Evolutionary conservation across 139 green algal species (phyloP).

Genomic region (Picochlorum costavermella): DNA sequence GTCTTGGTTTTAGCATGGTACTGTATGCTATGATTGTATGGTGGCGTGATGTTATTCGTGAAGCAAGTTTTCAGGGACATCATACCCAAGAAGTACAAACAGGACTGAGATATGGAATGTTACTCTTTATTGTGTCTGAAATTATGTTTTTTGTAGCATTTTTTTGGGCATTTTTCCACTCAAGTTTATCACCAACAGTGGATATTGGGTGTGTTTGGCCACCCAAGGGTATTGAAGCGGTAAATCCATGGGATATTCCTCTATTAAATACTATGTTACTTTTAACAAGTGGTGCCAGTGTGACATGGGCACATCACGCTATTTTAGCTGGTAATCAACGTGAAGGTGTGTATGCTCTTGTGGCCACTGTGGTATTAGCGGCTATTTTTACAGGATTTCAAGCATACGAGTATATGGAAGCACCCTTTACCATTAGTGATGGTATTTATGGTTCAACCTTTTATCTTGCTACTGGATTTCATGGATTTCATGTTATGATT

Average conservation of each 20-base stretch:
- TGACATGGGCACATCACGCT: conserved; percentile 58
- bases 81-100: conserved; percentile 47
- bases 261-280: conserved; percentile 60
- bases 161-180: conserved; percentile 64
- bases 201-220: conserved; percentile 55
- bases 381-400: conserved; percentile 54
- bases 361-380: conserved; percentile 40
- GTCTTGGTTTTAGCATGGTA: conserved; percentile 44
- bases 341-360: conserved; percentile 33
- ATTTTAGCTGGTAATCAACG: conserved; percentile 40
- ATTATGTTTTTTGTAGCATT: conserved; percentile 62
- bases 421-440: conserved; percentile 56
- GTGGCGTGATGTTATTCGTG: conserved; percentile 56
- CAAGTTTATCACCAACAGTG: conserved; percentile 48
- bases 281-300: conserved; percentile 39
- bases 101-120: conserved; percentile 53
- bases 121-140: conserved; percentile 62
- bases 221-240: conserved; percentile 52
- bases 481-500: conserved; percentile 55
- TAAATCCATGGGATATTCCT: conserved; percentile 53
- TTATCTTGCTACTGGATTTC: conserved; percentile 51
- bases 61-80: conserved; percentile 51
- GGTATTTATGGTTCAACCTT: conserved; percentile 57
- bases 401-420: conserved; percentile 51
- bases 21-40: conserved; percentile 57